Evolutionary conservation across 2,329 filamentous ascomycete species (phyloP).

Genomic region (Penicillium thymicola): DNA sequence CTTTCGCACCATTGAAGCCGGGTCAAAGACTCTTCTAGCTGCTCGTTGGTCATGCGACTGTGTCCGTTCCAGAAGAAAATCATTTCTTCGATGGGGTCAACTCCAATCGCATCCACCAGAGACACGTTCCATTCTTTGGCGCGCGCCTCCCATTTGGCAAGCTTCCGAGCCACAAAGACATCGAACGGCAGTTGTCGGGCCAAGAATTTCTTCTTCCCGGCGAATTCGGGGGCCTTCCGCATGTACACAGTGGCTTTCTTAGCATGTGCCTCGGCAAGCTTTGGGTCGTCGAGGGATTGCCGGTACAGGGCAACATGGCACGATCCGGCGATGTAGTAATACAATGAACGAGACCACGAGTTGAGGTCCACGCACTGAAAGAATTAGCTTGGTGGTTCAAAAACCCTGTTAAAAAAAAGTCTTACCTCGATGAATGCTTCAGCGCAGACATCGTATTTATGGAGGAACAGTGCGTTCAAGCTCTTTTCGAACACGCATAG

Average conservation of each 20-base stretch:
- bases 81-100: constrained; percentile 84
- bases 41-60: constrained; percentile 68
- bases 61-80: constrained; percentile 89
- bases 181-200: constrained; percentile 87
- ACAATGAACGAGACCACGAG: constrained; percentile 85
- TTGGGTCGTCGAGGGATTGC: constrained; percentile 29
- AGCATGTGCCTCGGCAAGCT: constrained; percentile 56
- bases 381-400: constrained; percentile 2
- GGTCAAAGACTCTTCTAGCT: constrained; percentile 62
- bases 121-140: constrained; percentile 64
- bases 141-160: constrained; percentile 82
- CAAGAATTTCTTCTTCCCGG: constrained; percentile 87
- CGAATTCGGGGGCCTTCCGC: constrained; percentile 66
- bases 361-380: constrained; percentile 69
- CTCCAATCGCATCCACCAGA: constrained; percentile 75
- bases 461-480: constrained; percentile 72
- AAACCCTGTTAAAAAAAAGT: constrained; percentile 9
- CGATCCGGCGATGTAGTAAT: constrained; percentile 81
- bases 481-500: constrained; percentile 82
- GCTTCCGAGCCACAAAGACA: constrained; percentile 75
- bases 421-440: constrained; percentile 65
- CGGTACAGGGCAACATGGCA: constrained; percentile 82
- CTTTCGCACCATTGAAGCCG: constrained; percentile 67
- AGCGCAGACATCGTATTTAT: constrained; percentile 71
- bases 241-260: constrained; percentile 66